These are phyloP conservation scores for Botryotinia globosa DNA, from an alignment of 2,329 filamentous ascomycete species.

Conservation along the genomic window DNA sequence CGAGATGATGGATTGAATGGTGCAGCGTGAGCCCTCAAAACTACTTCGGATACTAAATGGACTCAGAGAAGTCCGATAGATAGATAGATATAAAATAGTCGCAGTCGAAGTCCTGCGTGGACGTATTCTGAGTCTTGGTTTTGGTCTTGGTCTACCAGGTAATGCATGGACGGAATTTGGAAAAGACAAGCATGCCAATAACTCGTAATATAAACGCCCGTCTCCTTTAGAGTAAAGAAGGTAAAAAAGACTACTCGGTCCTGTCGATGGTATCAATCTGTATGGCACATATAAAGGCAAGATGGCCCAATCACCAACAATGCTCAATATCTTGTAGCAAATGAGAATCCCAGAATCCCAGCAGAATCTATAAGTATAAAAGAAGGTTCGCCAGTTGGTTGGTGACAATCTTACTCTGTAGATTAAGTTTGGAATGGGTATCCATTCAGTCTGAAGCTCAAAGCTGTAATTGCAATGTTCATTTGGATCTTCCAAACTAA, in stretches of 20 bases:
- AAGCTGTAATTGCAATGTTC: background rate
- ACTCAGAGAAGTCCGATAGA: background rate
- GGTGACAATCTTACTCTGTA: slow-evolving; percentile 6
- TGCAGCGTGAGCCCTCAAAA: background rate
- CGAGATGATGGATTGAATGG: background rate
- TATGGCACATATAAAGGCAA: background rate
- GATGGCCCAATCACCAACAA: background rate
- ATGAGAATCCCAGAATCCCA: background rate
- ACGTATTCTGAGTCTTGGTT: background rate
- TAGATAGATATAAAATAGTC: background rate
- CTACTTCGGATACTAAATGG: background rate
- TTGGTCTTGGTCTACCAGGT: background rate
- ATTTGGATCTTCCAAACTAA: background rate
- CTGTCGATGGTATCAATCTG: too few species aligned
- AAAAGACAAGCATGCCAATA: slow-evolving; percentile 4
- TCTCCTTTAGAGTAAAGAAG: background rate
- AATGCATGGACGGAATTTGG: background rate
- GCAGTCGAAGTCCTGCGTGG: background rate
- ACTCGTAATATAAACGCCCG: background rate
- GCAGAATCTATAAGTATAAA: background rate
- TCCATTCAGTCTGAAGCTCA: background rate
- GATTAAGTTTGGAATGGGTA: background rate
- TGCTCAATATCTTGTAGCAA: background rate
- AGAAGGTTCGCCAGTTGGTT: slow-evolving; percentile 1
- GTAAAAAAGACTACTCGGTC: background rate